A percentile compares a stretch with the other conserved stretches of the same genome.
Evolutionary conservation across 2,329 filamentous ascomycete genomes (phyloP).

Genomic region (Hymenotorrendiella dingleyae): DNA sequence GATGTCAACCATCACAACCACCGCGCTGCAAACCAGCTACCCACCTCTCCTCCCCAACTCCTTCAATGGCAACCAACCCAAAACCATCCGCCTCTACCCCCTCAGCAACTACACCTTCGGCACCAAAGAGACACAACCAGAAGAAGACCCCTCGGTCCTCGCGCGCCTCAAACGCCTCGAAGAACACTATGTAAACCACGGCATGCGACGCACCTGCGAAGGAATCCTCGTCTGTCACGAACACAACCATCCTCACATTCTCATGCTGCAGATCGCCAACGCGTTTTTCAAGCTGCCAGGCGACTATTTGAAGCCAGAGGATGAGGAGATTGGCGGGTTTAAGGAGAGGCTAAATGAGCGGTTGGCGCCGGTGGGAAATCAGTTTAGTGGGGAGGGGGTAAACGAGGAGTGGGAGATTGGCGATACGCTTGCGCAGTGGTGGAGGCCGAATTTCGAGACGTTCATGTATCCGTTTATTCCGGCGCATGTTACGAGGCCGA

Average conservation of each 20-base stretch:
- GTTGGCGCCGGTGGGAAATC: conserved; percentile 82
- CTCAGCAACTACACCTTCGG: conserved; percentile 99
- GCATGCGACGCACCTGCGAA: conserved; percentile 96
- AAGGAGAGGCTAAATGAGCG: conserved; percentile 88
- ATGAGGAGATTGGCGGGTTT: conserved; percentile 93
- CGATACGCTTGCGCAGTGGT: conserved; percentile 96
- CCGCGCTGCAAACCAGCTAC: conserved; percentile 69
- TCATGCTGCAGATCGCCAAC: conserved; percentile 99
- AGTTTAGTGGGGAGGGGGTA: conserved; percentile 75
- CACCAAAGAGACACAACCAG: conserved; percentile 95
- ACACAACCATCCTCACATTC: conserved; percentile 96
- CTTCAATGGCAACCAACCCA: conserved; percentile 85
- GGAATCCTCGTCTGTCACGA: conserved; percentile 97
- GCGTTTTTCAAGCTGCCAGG: conserved; percentile 99
- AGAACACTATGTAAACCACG: conserved; percentile 85
- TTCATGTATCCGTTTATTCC: conserved; percentile 99
- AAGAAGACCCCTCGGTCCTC: conserved; percentile 93
- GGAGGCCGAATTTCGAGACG: conserved; percentile 97
- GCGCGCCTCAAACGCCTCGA: conserved; percentile 90
- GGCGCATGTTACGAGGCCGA: conserved; percentile 89
- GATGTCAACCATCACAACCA: conserved; percentile 82
- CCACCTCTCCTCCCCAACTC: conserved; percentile 72
- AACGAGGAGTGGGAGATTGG: conserved; percentile 93
- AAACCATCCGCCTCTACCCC: conserved; percentile 85
- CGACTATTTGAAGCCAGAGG: conserved; percentile 84